Base-by-base conservation (phyloP, 1,284 basidiomycete species). In the Agroathelia rolfsii region DNA sequence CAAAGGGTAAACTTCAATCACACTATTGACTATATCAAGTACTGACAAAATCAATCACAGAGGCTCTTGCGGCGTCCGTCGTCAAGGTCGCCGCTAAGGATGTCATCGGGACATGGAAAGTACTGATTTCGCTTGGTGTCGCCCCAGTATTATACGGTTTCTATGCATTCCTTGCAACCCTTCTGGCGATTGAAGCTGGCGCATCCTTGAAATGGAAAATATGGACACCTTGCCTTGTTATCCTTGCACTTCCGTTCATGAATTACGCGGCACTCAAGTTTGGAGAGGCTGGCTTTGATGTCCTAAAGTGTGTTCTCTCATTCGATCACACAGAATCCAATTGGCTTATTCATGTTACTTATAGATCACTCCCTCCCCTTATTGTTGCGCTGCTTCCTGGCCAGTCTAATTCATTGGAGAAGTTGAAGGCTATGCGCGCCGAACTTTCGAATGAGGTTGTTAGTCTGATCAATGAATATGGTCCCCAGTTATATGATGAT, bases 231-330 rank as follows among this genome's bases (percentile, higher is more conserved):
- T 66, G 94, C 43, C 58, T 88, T 23, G 76, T 90, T 36, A 67
- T 90, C 40, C 61, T 72, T 12, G 66, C 76, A 2, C 59, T 98
- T 24, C 95, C 95, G 5, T 75, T 83, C 50, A 84, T 97, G 62
- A 93, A 87, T 32, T 92, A 87, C 52, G 90, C 90, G 6, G 88
- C 94, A 7, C 72, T 99, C 41, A 97, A 97, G 58, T 98, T 98
- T 52, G 94, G 94, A 28, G 95, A 99, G 58, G 95, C 94, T 12
- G 95, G 95, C 22, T 84, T 97, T 76, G 95, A 99, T 52, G 92
- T 99, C 21, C 71, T 95, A 43, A 99, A 98, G 89, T 95, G 41
- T 44, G 69, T 49, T n/a, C 30, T 27, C 12, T 27, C 7, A n/a
- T n/a, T n/a, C n/a, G n/a, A n/a, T n/a, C n/a, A n/a, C n/a, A n/a